A percentile compares a stretch with the other conserved stretches of the same genome.
Conservation (phyloP, 768 basidiomycete genomes). For the Naematelia aurantialba region DNA sequence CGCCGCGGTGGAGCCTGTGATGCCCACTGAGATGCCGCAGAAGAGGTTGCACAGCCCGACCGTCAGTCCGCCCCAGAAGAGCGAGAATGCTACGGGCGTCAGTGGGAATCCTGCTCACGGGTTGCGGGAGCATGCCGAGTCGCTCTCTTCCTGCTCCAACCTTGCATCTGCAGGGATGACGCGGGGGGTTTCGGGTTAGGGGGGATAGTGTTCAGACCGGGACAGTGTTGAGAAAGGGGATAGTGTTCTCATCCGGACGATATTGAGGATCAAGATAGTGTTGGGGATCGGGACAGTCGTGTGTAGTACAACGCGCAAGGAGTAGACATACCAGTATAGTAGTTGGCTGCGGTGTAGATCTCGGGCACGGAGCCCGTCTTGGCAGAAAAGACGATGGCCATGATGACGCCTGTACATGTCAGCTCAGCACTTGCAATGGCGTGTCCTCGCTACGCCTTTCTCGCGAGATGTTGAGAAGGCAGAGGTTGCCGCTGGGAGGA, state of each 20-base stretch:
- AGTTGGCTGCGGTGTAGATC: constrained; percentile 80
- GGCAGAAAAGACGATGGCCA: constrained; percentile 90
- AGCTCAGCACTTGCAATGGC: not conserved
- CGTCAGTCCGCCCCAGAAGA: constrained; percentile 96
- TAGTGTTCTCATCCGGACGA: too few species aligned
- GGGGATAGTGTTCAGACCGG: too few species aligned
- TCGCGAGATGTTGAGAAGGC: not conserved
- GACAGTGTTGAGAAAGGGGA: too few species aligned
- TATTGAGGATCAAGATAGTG: too few species aligned
- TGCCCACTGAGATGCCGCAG: constrained; percentile 88
- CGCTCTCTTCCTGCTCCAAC: too few species aligned
- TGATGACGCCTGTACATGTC: constrained; percentile 57
- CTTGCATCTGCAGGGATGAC: too few species aligned
- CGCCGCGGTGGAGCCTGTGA: constrained; percentile 93
- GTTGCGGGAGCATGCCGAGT: not conserved
- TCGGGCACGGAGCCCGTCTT: constrained; percentile 63
- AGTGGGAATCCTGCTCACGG: not conserved
- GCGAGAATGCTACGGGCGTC: constrained; percentile 67
- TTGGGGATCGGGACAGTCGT: too few species aligned
- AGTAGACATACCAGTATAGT: constrained; percentile 71
- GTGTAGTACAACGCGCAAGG: too few species aligned
- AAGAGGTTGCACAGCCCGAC: constrained; percentile 92
- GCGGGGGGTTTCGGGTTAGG: too few species aligned
- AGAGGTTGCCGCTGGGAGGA: too few species aligned
- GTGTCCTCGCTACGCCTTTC: too few species aligned